Percentiles rank a stretch among this genome's conserved stretches.
phyloP scores from a whole-genome alignment of 345 rosid genomes.

The Trapa incisa region DNA sequence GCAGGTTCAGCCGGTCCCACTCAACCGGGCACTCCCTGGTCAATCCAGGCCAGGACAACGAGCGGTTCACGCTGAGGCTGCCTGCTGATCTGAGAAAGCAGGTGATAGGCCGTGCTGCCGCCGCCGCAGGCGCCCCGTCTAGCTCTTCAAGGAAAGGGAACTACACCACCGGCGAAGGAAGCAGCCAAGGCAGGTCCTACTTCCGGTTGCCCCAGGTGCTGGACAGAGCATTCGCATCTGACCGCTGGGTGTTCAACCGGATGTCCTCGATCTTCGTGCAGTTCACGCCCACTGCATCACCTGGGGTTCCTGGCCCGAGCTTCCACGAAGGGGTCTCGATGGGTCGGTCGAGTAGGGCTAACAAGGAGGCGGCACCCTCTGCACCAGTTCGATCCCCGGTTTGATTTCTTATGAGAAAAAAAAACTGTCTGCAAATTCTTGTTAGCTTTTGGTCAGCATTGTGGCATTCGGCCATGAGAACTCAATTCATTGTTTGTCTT shows the following conservation, averaged over 20 bases:
- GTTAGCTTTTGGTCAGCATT: too few species aligned
- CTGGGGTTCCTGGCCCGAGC: not conserved
- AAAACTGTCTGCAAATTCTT: too few species aligned
- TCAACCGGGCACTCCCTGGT: slow-evolving; percentile 68
- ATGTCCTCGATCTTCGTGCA: slow-evolving; percentile 6
- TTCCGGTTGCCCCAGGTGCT: slow-evolving; percentile 16
- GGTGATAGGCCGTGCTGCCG: slow-evolving; percentile 37
- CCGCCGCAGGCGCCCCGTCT: slow-evolving; percentile 13
- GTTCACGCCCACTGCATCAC: not conserved
- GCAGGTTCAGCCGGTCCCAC: slow-evolving; percentile 32
- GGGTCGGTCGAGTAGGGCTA: not conserved
- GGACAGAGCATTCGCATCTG: slow-evolving; percentile 24
- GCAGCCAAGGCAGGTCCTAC: slow-evolving; percentile 28
- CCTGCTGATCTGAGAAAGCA: slow-evolving; percentile 59
- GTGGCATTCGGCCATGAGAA: too few species aligned
- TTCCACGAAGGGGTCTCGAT: not conserved
- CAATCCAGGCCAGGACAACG: slow-evolving; percentile 55
- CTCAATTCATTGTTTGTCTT: too few species aligned
- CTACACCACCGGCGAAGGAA: slow-evolving; percentile 20
- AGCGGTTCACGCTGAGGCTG: slow-evolving; percentile 58
- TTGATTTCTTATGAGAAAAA: not conserved
- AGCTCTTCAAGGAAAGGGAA: slow-evolving; percentile 30
- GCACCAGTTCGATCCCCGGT: not conserved
- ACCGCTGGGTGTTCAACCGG: slow-evolving; percentile 36
- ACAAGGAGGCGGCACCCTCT: not conserved